Evolutionary conservation across 2,329 filamentous ascomycete genomes (phyloP).

Genomic region (Fusarium mangiferae): DNA sequence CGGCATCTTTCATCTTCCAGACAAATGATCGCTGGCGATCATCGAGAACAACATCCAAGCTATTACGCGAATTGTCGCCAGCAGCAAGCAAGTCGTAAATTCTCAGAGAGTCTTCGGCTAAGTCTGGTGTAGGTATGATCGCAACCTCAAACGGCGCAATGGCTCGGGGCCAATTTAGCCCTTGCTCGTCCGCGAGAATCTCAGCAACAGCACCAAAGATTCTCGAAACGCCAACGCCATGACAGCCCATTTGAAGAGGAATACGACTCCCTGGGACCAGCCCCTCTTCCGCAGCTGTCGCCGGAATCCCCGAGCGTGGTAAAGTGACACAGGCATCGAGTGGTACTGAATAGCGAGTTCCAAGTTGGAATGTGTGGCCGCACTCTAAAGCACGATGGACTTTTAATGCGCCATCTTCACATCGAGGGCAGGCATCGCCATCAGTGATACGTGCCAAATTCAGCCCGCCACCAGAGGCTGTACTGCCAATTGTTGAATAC

Average conservation of each 20-base stretch:
- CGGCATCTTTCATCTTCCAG: slow-evolving; percentile 92
- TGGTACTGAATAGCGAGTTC: slow-evolving; percentile 84
- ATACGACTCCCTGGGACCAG: slow-evolving; percentile 48
- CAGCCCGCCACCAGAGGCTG: slow-evolving; percentile 53
- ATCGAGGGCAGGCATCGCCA: slow-evolving; percentile 80
- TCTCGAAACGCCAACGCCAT: slow-evolving; percentile 92
- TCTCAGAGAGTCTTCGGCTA: slow-evolving; percentile 59
- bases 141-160: slow-evolving; percentile 87
- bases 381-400: slow-evolving; percentile 84
- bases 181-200: slow-evolving; percentile 74
- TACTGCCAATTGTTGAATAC: slow-evolving; percentile 44
- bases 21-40: slow-evolving; percentile 75
- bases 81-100: slow-evolving; percentile 71
- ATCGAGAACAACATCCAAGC: slow-evolving; percentile 76
- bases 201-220: slow-evolving; percentile 89
- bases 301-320: slow-evolving; percentile 37
- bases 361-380: slow-evolving; percentile 94
- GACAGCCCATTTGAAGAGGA: slow-evolving; percentile 91
- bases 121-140: slow-evolving; percentile 65
- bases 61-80: slow-evolving; percentile 10
- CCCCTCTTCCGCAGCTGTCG: slow-evolving; percentile 10
- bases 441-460: slow-evolving; percentile 73
- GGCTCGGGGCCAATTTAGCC: slow-evolving; percentile 86
- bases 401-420: slow-evolving; percentile 69
- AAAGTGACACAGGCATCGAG: slow-evolving; percentile 71